Evolutionary conservation across 2,329 filamentous ascomycete species (phyloP).

Genomic region (Fusarium staphyleae): DNA sequence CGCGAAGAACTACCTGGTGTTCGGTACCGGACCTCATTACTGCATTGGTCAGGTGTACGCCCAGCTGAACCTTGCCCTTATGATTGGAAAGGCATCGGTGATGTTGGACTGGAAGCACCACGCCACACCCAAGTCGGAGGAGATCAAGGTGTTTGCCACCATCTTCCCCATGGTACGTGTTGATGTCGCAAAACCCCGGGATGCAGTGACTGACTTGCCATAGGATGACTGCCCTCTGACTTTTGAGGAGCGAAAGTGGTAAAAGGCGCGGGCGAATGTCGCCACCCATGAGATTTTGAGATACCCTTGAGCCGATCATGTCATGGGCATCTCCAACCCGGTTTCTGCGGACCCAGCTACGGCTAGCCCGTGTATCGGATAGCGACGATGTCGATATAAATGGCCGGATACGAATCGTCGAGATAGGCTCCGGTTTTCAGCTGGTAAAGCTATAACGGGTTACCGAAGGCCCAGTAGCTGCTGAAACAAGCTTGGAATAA

Average conservation of each 20-base stretch:
- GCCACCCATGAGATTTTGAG: constrained; percentile 14
- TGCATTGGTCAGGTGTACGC: constrained; percentile 95
- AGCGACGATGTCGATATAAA: constrained; percentile 9
- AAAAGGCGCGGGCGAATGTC: constrained; percentile 24
- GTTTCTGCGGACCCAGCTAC: not conserved
- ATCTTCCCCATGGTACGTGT: constrained; percentile 90
- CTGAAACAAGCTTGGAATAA: not conserved
- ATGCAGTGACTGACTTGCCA: constrained; percentile 35
- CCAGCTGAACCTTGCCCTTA: constrained; percentile 83
- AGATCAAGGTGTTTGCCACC: constrained; percentile 98
- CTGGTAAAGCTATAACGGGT: not conserved
- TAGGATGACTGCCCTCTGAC: constrained; percentile 85
- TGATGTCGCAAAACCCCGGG: not conserved
- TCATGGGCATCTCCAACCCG: constrained; percentile 5
- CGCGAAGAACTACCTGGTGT: constrained; percentile 95
- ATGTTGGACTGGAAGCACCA: constrained; percentile 90
- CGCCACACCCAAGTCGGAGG: constrained; percentile 81
- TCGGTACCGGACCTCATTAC: constrained; percentile 95
- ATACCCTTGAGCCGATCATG: constrained; percentile 3
- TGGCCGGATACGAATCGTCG: constrained; percentile 9
- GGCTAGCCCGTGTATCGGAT: constrained; percentile 5
- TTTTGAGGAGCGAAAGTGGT: constrained; percentile 66
- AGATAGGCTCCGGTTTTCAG: not conserved
- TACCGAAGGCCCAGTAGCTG: not conserved
- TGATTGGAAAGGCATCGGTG: constrained; percentile 89